Conservation (phyloP, 139 green algal species). For the Ettlia oleoabundans region DNA sequence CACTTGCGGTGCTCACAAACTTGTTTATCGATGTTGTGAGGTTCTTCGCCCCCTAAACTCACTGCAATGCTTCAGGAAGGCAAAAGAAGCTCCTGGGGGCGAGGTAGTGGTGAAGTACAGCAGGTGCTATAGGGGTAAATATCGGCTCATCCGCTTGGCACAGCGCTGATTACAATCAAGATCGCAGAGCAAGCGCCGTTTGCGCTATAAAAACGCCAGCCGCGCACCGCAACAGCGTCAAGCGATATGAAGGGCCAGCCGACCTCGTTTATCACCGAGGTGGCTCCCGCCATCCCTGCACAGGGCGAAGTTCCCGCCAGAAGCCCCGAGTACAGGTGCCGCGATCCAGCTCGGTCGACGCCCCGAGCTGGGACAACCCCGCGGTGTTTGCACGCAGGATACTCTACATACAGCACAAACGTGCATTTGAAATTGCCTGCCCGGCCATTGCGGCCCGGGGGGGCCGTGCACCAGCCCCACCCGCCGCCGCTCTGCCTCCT, state of each 20-base stretch:
- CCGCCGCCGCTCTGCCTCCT: not conserved
- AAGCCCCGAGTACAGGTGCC: constrained; percentile 45
- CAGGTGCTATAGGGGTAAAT: too few relatives aligned
- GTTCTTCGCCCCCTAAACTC: too few relatives aligned
- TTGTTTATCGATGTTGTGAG: too few relatives aligned
- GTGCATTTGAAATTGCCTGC: not conserved
- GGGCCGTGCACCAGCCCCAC: not conserved
- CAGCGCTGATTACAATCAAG: too few relatives aligned
- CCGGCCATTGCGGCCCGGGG: not conserved
- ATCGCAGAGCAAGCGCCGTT: not conserved
- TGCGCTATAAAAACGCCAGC: not conserved
- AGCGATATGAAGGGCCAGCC: too few relatives aligned
- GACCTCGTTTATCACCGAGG: constrained; percentile 28
- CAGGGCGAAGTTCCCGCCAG: not conserved
- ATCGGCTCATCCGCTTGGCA: too few relatives aligned
- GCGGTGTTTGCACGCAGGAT: not conserved
- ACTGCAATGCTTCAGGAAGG: too few relatives aligned
- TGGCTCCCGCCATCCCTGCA: constrained; percentile 23
- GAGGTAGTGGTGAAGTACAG: too few relatives aligned
- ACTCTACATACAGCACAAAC: not conserved
- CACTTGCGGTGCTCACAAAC: too few relatives aligned
- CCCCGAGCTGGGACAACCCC: too few relatives aligned
- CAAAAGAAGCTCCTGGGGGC: too few relatives aligned
- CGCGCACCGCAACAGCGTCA: not conserved
- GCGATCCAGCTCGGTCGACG: not conserved